Conservation (phyloP, 2,329 filamentous ascomycete species). For the Aspergillus sp. region DNA sequence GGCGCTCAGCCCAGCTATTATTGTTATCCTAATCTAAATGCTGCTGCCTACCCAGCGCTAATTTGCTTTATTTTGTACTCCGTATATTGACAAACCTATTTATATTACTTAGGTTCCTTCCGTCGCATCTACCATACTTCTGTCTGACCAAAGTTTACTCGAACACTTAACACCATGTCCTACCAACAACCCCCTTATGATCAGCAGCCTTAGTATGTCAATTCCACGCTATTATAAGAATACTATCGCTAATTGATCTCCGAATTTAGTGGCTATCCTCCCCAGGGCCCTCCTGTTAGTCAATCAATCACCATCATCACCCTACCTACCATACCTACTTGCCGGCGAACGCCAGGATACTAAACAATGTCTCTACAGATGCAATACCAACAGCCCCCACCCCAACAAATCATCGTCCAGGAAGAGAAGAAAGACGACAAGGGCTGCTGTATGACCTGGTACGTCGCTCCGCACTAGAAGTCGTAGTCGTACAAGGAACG, state of each 20-base stretch:
- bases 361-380: background rate
- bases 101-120: too few relatives aligned
- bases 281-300: constrained; percentile 3
- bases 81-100: too few relatives aligned
- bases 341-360: too few relatives aligned
- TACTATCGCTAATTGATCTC: background rate
- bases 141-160: too few relatives aligned
- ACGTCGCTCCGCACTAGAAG: background rate
- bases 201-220: background rate
- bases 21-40: too few relatives aligned
- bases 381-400: constrained; percentile 5
- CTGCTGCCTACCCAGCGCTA: too few relatives aligned
- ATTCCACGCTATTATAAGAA: background rate
- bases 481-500: too few relatives aligned
- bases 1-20: too few relatives aligned
- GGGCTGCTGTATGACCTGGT: constrained; percentile 2
- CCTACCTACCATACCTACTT: background rate
- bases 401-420: background rate
- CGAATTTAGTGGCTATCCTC: background rate
- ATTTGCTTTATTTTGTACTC: too few relatives aligned
- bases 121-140: too few relatives aligned
- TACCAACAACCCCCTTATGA: constrained; percentile 4
- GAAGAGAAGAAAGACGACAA: constrained; percentile 7
- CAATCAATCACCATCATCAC: too few relatives aligned
- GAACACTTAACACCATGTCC: background rate